Evolutionary conservation across 2,329 filamentous ascomycete species (phyloP), one percentile per base, ranked within the genome.

Genomic region (Alternaria brassicicola): DNA sequence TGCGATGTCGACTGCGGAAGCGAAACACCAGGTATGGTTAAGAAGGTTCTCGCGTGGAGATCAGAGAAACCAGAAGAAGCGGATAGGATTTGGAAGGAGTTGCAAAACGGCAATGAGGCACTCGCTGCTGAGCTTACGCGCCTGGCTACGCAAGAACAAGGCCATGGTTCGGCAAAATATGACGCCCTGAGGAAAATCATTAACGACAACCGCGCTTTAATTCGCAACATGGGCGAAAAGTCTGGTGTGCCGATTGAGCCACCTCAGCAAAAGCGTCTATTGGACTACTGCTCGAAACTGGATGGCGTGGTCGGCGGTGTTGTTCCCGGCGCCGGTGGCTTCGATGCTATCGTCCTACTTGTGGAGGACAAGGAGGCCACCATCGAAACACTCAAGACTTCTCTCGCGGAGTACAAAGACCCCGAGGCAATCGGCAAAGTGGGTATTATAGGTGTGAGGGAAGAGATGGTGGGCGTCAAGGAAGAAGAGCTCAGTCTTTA

Each of bases 1-100:
- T 97, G 93, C 73, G 95, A 99, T 73, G 95, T 99, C 6, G 92
- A 96, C 75, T 97, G 93, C 73, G 95, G 95, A 30, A 94, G 89
- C 47, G 87, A 96, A 80, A 98, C 94, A 7, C 93, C 96, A 0
- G 86, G 92, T 13, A 98, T 99, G 95, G 95, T 97, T 35, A 96
- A 94, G 80, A 86, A 91, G 73, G 91, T 99, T 13, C 83, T 98
- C 3, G 85, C 85, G 30, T 99, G 95, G 95, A 84, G 90, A 50
- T 85, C 86, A 48, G 78, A 84, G 46, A 86, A 92, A 19, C 79
- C 83, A 0, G 83, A 83, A 3, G 85, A 83, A n/a, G 88, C 93
- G 2, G 85, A 86, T 61, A 70, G 77, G 60, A 81, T 97, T 17
- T 98, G 93, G 92, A 84, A 85, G 45, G 81, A 85, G 1, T 79